Evolutionary conservation across 2,329 filamentous ascomycete genomes (phyloP).

Genomic region (Trichoderma cornu-damae): DNA sequence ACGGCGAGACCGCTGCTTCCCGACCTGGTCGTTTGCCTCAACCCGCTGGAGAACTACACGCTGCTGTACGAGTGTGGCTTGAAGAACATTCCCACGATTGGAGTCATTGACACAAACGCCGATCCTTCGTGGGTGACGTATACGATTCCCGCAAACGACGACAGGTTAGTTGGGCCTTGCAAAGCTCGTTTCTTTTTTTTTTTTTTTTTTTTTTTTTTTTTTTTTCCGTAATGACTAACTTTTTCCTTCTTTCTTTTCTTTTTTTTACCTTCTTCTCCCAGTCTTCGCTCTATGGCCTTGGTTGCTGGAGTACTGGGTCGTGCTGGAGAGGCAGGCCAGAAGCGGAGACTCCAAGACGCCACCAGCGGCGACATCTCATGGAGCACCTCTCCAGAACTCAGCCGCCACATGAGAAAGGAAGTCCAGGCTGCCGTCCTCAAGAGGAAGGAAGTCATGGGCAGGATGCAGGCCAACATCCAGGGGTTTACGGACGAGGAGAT

Average conservation of each 20-base stretch:
- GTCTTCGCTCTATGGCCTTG: constrained; percentile 73
- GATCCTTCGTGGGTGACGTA: constrained; percentile 95
- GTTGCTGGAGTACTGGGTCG: constrained; percentile 81
- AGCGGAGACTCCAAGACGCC: constrained; percentile 60
- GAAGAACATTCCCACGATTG: constrained; percentile 87
- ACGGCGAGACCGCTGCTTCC: constrained; percentile 67
- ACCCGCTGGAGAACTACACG: constrained; percentile 87
- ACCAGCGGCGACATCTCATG: constrained; percentile 59
- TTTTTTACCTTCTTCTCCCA: constrained; percentile 32
- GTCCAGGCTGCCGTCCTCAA: constrained; percentile 29
- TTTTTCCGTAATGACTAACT: neutral
- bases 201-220: neutral
- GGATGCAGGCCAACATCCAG: constrained; percentile 32
- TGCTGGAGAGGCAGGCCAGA: constrained; percentile 73
- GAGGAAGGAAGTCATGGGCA: constrained; percentile 36
- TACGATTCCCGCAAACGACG: constrained; percentile 92
- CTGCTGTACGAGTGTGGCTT: constrained; percentile 86
- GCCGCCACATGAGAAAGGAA: constrained; percentile 35
- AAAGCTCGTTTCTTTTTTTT: neutral
- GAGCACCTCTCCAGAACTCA: constrained; percentile 44
- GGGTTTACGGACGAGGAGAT: constrained; percentile 38
- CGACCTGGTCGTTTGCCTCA: constrained; percentile 87
- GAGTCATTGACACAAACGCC: constrained; percentile 87
- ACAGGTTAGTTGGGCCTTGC: constrained; percentile 56
- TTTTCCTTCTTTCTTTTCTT: neutral